Evolutionary conservation across 192 early-diverging fungal species (phyloP).

Genomic region (Paraglomus brasilianum): DNA sequence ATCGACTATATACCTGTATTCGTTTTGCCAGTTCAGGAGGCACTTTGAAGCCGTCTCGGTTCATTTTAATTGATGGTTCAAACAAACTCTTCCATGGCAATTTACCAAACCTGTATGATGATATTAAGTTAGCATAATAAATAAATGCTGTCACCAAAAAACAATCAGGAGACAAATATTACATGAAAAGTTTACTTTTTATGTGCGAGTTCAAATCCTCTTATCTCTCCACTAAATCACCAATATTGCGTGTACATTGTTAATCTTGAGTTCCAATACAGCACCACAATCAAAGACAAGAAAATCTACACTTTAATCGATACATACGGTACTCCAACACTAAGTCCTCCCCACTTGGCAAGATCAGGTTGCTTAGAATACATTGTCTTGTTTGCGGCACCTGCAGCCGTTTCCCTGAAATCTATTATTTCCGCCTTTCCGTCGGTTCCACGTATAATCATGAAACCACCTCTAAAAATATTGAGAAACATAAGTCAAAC

Average conservation of each 20-base stretch:
- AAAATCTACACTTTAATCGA: background rate
- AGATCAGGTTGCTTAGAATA: conserved; percentile 67
- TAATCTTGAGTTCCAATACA: background rate
- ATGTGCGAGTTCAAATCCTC: conserved; percentile 82
- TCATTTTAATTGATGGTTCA: conserved; percentile 70
- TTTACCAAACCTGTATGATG: conserved; percentile 60
- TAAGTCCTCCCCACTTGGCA: conserved; percentile 70
- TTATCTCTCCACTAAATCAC: conserved; percentile 72
- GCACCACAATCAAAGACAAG: background rate
- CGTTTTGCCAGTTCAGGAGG: conserved; percentile 45
- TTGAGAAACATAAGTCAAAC: conserved; percentile 20
- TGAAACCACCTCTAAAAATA: conserved; percentile 78
- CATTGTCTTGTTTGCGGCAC: conserved; percentile 74
- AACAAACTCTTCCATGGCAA: conserved; percentile 82
- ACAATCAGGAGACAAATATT: background rate
- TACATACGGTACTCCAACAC: conserved; percentile 74
- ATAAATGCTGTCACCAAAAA: background rate
- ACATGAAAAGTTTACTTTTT: conserved; percentile 39
- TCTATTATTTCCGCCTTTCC: conserved; percentile 71
- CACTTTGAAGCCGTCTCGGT: conserved; percentile 71
- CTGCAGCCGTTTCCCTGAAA: conserved; percentile 85
- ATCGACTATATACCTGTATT: conserved; percentile 25
- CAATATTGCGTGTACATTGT: conserved; percentile 19
- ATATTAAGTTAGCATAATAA: background rate
- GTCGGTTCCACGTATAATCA: conserved; percentile 70